Base-by-base conservation (phyloP, 192 early-diverging fungal genomes). In the Podila horticola region DNA sequence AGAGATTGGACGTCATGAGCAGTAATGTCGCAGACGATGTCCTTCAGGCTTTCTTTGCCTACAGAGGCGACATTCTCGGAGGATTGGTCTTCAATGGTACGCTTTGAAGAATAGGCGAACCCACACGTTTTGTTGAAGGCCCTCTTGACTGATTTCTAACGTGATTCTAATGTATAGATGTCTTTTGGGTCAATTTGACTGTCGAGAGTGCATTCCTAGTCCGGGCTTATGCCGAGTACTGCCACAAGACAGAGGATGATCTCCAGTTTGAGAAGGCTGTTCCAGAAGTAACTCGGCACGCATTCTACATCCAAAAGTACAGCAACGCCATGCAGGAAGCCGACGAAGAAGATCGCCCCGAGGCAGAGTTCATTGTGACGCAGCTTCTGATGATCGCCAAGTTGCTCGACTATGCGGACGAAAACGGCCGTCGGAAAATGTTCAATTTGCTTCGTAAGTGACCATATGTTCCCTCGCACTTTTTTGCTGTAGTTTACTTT, bases 351-450 rank as follows among this genome's bases (percentile, higher is more conserved):
- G 71, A 75, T 17, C 74, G 81, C 15, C 77, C 82, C 6, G 86
- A 84, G 15, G 84, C 88, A 38, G 92, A 90, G 59, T 95, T 93
- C 73, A 88, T 95, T 51, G 74, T 93, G 15, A 84, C 75, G 4
- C 92, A 93, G 79, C 85, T 98, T 45, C 83, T 98, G 64, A 88
- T 92, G 41, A 91, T 96, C 30, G 94, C 92, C 22, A 89, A 87
- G 64, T 82, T 89, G 49, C 85, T 93, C 19, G 95, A 97, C 52
- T 98, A 95, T 71, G 90, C 91, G 29, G 96, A 98, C 81, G 96
- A 98, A 87, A 88, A 94, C 64, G 95, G 95, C 7, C 88, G 96
- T 36, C 90, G 95, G 24, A 84, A 91, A 76, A 92, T 98, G 86
- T 89, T 93, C 75, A 88, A 85, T 30, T 79, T 92, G 62, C 82